These are phyloP conservation scores for Selenicereus undatus DNA, from an alignment of 148 eudicot genomes.

Conservation along the genomic window DNA sequence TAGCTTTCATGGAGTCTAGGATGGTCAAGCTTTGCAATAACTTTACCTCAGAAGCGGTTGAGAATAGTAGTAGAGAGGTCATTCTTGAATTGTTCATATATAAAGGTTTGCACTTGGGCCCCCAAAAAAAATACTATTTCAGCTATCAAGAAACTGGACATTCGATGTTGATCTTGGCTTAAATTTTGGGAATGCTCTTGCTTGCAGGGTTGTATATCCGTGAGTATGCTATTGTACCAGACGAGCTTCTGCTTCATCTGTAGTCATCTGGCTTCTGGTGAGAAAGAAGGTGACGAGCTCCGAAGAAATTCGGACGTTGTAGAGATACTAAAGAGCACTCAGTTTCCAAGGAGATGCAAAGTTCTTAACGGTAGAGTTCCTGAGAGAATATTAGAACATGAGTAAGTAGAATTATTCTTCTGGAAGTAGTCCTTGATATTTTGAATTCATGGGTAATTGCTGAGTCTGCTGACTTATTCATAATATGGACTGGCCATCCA, in stretches of 20 bases:
- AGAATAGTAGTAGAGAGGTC: background rate
- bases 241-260: conserved; percentile 73
- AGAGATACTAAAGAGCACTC: conserved; percentile 58
- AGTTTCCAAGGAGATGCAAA: conserved; percentile 52
- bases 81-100: background rate
- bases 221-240: conserved; percentile 52
- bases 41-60: background rate
- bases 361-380: conserved; percentile 37
- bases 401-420: conserved; percentile 32
- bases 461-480: conserved; percentile 18
- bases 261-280: conserved; percentile 76
- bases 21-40: background rate
- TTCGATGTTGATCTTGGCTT: background rate
- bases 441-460: background rate
- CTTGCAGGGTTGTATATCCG: conserved; percentile 63
- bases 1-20: background rate
- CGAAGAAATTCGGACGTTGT: conserved; percentile 63
- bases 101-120: too few relatives aligned
- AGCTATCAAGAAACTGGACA: background rate
- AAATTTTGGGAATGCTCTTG: background rate
- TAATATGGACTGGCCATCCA: too few relatives aligned
- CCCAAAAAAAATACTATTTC: too few relatives aligned
- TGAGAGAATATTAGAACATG: conserved; percentile 50
- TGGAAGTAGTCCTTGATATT: background rate
- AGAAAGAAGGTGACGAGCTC: conserved; percentile 80